phyloP scores from a whole-genome alignment of 192 early-diverging fungal genomes.

The Mycoemilia scoparia region DNA sequence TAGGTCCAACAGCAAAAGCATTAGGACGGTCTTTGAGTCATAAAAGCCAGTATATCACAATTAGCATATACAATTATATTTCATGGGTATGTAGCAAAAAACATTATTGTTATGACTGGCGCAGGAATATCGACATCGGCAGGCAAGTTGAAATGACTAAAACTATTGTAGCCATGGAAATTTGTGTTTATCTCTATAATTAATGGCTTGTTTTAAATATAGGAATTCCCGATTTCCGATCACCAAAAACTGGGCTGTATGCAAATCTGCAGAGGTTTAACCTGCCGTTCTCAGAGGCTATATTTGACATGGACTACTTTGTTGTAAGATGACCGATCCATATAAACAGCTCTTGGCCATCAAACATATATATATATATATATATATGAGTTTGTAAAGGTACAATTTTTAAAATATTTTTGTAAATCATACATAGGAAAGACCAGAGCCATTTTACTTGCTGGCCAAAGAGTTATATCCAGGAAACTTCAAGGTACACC shows the following conservation, averaged over 20 bases:
- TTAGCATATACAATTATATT: too few relatives aligned
- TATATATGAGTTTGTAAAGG: conserved; percentile 2
- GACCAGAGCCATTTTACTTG: conserved; percentile 74
- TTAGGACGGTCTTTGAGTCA: too few relatives aligned
- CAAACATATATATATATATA: conserved; percentile 2
- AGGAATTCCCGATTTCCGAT: conserved; percentile 84
- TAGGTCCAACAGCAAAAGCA: too few relatives aligned
- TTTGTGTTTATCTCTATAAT: neutral
- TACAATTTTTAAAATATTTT: neutral
- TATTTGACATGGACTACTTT: conserved; percentile 90
- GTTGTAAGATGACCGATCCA: too few relatives aligned
- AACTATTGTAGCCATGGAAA: neutral
- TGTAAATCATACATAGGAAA: too few relatives aligned
- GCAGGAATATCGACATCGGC: conserved; percentile 74
- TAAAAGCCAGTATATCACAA: too few relatives aligned
- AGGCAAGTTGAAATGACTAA: too few relatives aligned
- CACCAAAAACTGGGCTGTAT: conserved; percentile 81
- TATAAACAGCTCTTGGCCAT: neutral
- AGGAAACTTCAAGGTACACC: conserved; percentile 41
- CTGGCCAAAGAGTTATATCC: conserved; percentile 85
- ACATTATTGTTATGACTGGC: conserved; percentile 78
- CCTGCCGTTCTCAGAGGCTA: conserved; percentile 83
- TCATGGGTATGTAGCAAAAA: too few relatives aligned
- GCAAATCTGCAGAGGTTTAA: conserved; percentile 77
- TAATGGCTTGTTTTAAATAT: conserved; percentile 28